Conservation (phyloP, 805 yeast species). For the Metschnikowia shivogae region DNA sequence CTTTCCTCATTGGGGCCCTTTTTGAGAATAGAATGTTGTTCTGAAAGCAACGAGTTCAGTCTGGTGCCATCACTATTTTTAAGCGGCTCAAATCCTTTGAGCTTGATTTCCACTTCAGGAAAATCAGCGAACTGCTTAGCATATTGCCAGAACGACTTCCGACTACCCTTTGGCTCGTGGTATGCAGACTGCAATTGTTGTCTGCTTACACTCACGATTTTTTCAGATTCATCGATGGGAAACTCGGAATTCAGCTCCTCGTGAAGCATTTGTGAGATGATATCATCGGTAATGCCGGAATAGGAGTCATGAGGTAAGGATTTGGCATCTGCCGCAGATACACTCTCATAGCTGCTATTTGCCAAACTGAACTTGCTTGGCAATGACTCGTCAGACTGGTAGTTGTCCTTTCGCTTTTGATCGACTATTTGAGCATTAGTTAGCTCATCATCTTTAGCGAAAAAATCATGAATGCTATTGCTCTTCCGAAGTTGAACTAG, state of each 20-base stretch:
- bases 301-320: neutral
- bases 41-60: neutral
- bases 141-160: conserved; percentile 24
- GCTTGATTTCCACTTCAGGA: conserved; percentile 25
- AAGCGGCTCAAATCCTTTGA: conserved; percentile 29
- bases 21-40: conserved; percentile 15
- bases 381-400: conserved; percentile 15
- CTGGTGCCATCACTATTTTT: conserved; percentile 3
- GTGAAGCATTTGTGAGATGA: neutral
- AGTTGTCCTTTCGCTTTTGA: conserved; percentile 31
- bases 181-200: conserved; percentile 7
- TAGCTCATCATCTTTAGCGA: conserved; percentile 41
- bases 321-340: neutral
- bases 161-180: conserved; percentile 2
- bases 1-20: conserved; percentile 15
- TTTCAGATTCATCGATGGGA: conserved; percentile 2
- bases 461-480: conserved; percentile 19
- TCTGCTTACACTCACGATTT: conserved; percentile 1
- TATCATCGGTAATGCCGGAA: conserved; percentile 1
- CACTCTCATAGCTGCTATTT: conserved; percentile 3
- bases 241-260: conserved; percentile 2
- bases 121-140: conserved; percentile 37
- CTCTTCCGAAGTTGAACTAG: conserved; percentile 7
- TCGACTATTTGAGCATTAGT: conserved; percentile 39
- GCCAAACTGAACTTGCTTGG: conserved; percentile 5